Evolutionary conservation across 306 rosid genomes (phyloP).

Genomic region (Betula pendula): DNA sequence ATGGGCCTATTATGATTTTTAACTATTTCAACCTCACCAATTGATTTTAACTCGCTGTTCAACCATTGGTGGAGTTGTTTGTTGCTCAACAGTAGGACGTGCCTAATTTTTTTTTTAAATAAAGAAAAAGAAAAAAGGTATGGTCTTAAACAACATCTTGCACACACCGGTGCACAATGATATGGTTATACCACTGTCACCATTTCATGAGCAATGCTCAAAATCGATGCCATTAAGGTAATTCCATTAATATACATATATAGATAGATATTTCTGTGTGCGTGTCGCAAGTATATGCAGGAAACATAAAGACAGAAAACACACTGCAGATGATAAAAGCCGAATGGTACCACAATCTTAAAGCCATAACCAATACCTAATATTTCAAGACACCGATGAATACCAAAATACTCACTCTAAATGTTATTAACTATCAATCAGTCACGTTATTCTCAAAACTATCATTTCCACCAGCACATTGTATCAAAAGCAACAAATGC

Average conservation of each 20-base stretch:
- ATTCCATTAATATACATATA: not conserved
- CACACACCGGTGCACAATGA: not conserved
- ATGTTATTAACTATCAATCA: not conserved
- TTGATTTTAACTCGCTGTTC: no score
- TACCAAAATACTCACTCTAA: not conserved
- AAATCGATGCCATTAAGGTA: not conserved
- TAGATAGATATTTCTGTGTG: no score
- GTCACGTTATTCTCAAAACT: not conserved
- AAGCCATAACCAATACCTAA: not conserved
- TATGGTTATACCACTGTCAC: not conserved
- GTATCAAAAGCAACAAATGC: not conserved
- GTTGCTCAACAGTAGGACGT: no score
- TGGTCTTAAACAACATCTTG: not conserved
- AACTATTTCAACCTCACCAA: no score
- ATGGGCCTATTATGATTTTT: no score
- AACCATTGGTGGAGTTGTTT: no score
- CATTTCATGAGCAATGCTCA: no score
- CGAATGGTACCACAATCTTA: not conserved
- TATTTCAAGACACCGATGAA: not conserved
- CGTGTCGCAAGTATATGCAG: no score
- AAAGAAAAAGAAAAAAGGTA: no score
- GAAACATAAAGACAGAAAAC: not conserved
- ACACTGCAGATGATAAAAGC: constrained; percentile 3
- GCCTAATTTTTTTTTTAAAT: no score
- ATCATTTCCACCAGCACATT: not conserved